Evolutionary conservation across 441 rosid species (phyloP).

Genomic region (Syzygium syzygioides): DNA sequence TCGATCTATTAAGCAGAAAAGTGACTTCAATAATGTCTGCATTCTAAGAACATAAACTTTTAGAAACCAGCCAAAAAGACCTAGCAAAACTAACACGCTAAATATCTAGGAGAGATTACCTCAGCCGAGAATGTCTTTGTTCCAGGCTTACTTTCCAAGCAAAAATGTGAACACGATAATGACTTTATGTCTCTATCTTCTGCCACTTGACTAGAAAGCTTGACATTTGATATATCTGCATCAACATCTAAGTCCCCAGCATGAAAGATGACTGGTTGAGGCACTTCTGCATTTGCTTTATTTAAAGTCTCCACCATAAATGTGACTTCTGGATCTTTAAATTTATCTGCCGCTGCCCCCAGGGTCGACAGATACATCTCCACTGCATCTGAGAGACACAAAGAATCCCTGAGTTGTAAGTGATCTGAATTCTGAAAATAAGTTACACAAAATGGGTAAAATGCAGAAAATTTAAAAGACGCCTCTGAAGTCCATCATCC

Average conservation of each 20-base stretch:
- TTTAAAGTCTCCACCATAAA: constrained; percentile 46
- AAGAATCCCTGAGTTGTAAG: neutral
- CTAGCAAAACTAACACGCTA: neutral
- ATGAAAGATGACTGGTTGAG: constrained; percentile 41
- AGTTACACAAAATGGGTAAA: neutral
- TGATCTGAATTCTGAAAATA: neutral
- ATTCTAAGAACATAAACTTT: constrained; percentile 52
- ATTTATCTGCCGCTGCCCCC: constrained; percentile 45
- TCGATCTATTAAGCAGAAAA: constrained; percentile 59
- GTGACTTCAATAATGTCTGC: constrained; percentile 77
- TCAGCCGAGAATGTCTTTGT: constrained; percentile 36
- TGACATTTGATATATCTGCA: constrained; percentile 27
- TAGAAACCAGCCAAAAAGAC: constrained; percentile 11
- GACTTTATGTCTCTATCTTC: constrained; percentile 27
- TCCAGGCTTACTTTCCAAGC: constrained; percentile 37
- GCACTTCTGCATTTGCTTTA: constrained; percentile 30
- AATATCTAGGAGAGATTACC: constrained; percentile 30
- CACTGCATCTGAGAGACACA: constrained; percentile 40
- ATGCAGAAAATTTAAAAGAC: neutral
- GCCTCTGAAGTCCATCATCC: neutral
- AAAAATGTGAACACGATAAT: constrained; percentile 54
- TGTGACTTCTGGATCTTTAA: constrained; percentile 49
- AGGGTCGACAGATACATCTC: constrained; percentile 34
- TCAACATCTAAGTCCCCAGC: constrained; percentile 51
- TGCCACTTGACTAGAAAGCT: constrained; percentile 33